Evolutionary conservation across 139 green algal genomes (phyloP), one percentile per base, ranked within the genome.

Genomic region (Chlorella vulgaris): DNA sequence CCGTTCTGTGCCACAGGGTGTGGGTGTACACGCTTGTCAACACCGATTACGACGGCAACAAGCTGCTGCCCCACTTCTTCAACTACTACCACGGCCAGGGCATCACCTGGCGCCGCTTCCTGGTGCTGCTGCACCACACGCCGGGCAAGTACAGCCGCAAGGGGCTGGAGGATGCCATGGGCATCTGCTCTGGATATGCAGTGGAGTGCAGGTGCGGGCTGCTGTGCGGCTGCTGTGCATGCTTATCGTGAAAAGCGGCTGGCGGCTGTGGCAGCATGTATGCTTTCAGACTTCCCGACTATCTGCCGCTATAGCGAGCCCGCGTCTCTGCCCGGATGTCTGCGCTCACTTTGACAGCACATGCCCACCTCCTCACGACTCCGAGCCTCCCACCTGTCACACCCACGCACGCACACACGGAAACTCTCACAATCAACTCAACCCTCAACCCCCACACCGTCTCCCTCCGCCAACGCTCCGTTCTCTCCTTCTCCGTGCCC

Each of bases 71-170:
- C 51, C 87, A 91, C 61, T 91, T 91, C 38, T 38, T 91, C 22
- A 78, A 91, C 38, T 82, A 91, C 60, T 91, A 91, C 69, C 74
- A 84, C 39, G 63, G 47, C 19, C 78, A 88, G 7, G 86, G 86
- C 24, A 74, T 91, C 26, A 69, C 78, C 2, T 82, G 67, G 60
- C 51, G 76, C 47, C 79, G 83, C 77, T 86, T 91, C 53, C 78
- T 91, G n/a, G 73, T 91, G 24, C 58, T 89, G 51, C 53, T 91
- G 50, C 89, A 91, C 86, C 82, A 88, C 66, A 88, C 84, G 29
- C 77, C 86, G 0, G 80, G 69, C 6, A 83, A 55, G 3, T 74
- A 75, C 53, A 38, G 21, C 21, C 40, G 84, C 24, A 39, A 31
- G 29, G 65, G 51, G 29, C 78, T 88, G 28, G 84, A 81, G 31